phyloP scores from a whole-genome alignment of 495 filamentous ascomycete species.

The Pseudoneurospora amorphoporcata region DNA sequence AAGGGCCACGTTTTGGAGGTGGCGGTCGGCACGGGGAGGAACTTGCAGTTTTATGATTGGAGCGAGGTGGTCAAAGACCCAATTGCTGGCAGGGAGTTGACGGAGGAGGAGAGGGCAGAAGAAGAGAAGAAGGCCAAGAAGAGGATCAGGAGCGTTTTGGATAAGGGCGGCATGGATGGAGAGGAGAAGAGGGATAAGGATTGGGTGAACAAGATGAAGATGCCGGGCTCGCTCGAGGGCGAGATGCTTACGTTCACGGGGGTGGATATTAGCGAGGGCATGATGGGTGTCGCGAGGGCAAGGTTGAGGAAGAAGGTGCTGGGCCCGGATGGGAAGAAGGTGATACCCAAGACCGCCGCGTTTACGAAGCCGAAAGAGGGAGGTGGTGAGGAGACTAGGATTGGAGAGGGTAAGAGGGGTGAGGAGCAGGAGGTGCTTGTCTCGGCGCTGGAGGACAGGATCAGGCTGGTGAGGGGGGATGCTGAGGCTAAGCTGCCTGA shows the following conservation, averaged over 20 bases:
- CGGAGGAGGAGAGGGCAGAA: slow-evolving; percentile 6
- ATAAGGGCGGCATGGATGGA: neutral
- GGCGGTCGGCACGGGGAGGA: slow-evolving; percentile 84
- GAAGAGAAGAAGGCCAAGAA: slow-evolving; percentile 3
- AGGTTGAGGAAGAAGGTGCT: slow-evolving; percentile 25
- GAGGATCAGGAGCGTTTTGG: slow-evolving; percentile 3
- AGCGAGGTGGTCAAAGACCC: slow-evolving; percentile 12
- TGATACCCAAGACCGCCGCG: slow-evolving; percentile 6
- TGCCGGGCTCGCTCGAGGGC: slow-evolving; percentile 3
- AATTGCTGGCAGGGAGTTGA: neutral
- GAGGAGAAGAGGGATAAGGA: neutral
- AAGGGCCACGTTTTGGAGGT: slow-evolving; percentile 81
- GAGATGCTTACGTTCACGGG: slow-evolving; percentile 33
- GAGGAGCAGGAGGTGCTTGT: slow-evolving; percentile 16
- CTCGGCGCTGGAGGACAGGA: slow-evolving; percentile 20
- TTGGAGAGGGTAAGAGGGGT: neutral
- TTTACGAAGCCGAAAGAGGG: slow-evolving; percentile 6
- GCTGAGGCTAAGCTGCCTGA: slow-evolving; percentile 22
- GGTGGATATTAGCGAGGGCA: slow-evolving; percentile 33
- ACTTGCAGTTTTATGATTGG: slow-evolving; percentile 63
- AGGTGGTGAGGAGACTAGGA: neutral
- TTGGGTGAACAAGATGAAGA: neutral
- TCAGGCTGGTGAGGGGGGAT: slow-evolving; percentile 32
- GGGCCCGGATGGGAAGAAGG: slow-evolving; percentile 13
- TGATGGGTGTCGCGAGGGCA: slow-evolving; percentile 33